Base-by-base conservation (phyloP, 1,284 basidiomycete species). In the Peniophora sp. region DNA sequence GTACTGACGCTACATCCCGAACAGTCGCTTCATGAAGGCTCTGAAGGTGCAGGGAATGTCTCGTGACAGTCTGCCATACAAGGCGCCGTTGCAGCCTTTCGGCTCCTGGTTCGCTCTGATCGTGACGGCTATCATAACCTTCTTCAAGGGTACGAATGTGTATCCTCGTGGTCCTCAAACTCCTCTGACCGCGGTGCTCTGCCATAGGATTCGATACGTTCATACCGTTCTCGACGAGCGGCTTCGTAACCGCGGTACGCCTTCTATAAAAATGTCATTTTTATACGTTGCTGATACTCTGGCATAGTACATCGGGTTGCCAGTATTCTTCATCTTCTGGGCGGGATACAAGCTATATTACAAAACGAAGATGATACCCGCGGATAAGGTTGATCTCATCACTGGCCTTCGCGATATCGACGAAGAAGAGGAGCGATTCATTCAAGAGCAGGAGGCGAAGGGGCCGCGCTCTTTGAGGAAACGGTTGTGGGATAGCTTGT, bases 11-110 rank as follows among this genome's bases (percentile, higher is more conserved):
- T 50, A 35, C 14, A 24, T 11, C n/a, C n/a, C n/a, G 14, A 48
- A 43, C 51, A 79, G 76, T 52, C 72, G 72, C 12, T 88, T 89
- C 66, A 85, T 87, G 84, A 73, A 75, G 58, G 84, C 82, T 1
- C 67, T 88, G 55, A 72, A 81, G 55, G 77, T 70, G 0, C 85
- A 88, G 53, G 84, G 84, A 14, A 72, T 81, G 55, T 76, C 75
- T 2, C 73, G 86, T 17, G 75, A 83, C 47, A 65, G 69, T 9
- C 70, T 91, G 14, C 82, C 84, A 1, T 91, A 84, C 67, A 80
- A 78, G 60, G 83, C 85, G 6, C 81, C 81, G 2, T 75, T 81
- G 62, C 81, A 84, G 61, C 79, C 80, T 12, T 83, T 66, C 60
- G 80, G 80, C 10, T 75, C 75, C 32, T 83, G 76, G 74, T 76